Conservation (phyloP, 495 filamentous ascomycete species). For the Penicillium taxi region DNA sequence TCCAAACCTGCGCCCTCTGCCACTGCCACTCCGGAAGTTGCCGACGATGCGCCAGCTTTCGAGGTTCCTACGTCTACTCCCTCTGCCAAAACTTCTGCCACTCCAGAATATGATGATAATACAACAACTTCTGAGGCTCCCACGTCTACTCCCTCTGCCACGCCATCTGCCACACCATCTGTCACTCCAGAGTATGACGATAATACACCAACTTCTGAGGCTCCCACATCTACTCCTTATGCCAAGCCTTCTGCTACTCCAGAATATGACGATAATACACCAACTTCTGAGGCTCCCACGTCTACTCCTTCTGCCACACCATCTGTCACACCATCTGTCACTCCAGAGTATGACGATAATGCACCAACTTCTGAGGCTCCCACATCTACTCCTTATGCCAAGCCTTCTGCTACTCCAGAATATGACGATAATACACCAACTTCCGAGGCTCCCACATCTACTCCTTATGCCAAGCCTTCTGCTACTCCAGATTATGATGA, state of each 20-base stretch:
- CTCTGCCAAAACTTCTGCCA: neutral
- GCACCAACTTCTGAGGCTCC: too few relatives aligned
- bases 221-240: neutral
- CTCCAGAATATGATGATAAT: too few relatives aligned
- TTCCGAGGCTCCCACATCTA: neutral
- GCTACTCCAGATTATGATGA: too few relatives aligned
- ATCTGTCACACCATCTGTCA: too few relatives aligned
- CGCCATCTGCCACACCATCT: neutral
- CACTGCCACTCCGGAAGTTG: too few relatives aligned
- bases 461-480: constrained; percentile 1
- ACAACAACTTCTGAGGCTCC: neutral
- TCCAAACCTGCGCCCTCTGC: neutral
- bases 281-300: neutral
- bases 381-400: neutral
- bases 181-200: too few relatives aligned
- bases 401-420: neutral
- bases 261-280: too few relatives aligned
- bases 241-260: neutral
- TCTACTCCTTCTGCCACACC: neutral
- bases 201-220: too few relatives aligned
- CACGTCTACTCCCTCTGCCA: neutral
- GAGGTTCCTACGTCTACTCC: neutral
- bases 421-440: too few relatives aligned
- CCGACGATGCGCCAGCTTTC: too few relatives aligned
- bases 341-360: too few relatives aligned